Conservation (phyloP, 1,284 basidiomycete species). For the Tilletia indica region DNA sequence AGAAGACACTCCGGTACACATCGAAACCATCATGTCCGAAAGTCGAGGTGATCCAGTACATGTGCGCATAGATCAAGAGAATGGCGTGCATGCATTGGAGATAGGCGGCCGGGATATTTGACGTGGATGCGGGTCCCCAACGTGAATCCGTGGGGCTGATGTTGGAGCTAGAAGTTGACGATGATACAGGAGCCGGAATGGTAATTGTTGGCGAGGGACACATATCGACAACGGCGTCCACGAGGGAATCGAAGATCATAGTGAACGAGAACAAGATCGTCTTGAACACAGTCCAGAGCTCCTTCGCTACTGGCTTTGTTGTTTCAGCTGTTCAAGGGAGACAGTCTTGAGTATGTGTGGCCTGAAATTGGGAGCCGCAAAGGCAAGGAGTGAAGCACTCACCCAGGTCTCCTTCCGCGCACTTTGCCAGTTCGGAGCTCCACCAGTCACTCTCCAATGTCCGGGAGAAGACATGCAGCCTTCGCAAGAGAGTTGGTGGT, state of each 20-base stretch:
- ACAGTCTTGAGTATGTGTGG: not conserved
- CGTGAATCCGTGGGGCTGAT: conserved; percentile 12
- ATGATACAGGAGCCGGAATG: conserved; percentile 24
- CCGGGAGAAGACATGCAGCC: not conserved
- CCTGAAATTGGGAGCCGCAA: not conserved
- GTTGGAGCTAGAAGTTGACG: conserved; percentile 1
- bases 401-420: not conserved
- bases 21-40: conserved; percentile 51
- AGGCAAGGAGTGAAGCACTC: not conserved
- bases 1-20: conserved; percentile 51
- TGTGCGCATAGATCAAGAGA: conserved; percentile 37
- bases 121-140: conserved; percentile 37
- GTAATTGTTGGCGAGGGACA: conserved; percentile 45
- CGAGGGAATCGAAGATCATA: conserved; percentile 51
- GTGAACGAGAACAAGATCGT: conserved; percentile 49
- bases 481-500: not conserved
- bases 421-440: not conserved
- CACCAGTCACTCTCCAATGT: not conserved
- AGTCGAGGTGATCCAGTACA: conserved; percentile 50
- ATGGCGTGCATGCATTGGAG: conserved; percentile 36
- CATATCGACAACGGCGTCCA: conserved; percentile 48
- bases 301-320: conserved; percentile 22
- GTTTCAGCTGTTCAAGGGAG: not conserved
- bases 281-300: conserved; percentile 50
- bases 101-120: conserved; percentile 42